Evolutionary conservation across 2,329 filamentous ascomycete species (phyloP).

Genomic region (Fusarium sp.): DNA sequence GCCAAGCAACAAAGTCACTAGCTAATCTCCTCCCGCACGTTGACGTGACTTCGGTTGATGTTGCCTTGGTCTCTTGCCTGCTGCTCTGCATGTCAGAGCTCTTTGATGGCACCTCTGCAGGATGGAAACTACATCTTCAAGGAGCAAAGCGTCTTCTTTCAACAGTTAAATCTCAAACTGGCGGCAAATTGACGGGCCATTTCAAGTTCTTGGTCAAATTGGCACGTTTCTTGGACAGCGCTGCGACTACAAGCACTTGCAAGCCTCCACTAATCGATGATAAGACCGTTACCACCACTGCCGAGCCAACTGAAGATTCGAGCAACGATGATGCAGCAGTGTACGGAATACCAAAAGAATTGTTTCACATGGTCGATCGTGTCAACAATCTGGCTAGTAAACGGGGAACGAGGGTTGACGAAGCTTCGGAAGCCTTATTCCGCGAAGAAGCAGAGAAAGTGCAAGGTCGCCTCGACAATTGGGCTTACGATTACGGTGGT

Average conservation of each 20-base stretch:
- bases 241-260: slow-evolving; percentile 6
- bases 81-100: slow-evolving; percentile 12
- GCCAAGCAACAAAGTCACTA: slow-evolving; percentile 1
- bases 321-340: not conserved
- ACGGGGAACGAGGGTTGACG: slow-evolving; percentile 11
- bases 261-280: slow-evolving; percentile 12
- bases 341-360: slow-evolving; percentile 10
- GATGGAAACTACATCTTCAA: not conserved
- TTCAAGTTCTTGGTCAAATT: slow-evolving; percentile 13
- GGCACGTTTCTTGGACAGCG: slow-evolving; percentile 6
- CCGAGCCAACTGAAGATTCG: not conserved
- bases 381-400: slow-evolving; percentile 13
- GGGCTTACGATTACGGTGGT: slow-evolving; percentile 16
- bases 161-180: not conserved
- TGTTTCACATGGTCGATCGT: slow-evolving; percentile 16
- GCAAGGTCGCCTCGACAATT: not conserved
- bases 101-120: slow-evolving; percentile 8
- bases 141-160: slow-evolving; percentile 12
- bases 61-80: slow-evolving; percentile 1
- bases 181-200: not conserved
- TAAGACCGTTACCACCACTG: not conserved
- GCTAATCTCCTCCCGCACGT: slow-evolving; percentile 2
- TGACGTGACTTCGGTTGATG: not conserved
- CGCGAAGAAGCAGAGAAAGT: slow-evolving; percentile 3
- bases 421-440: slow-evolving; percentile 3